Percentiles rank a stretch among this genome's conserved stretches.
Conservation (phyloP, 108 stramenopile species). For the Skeletonema tropicum region DNA sequence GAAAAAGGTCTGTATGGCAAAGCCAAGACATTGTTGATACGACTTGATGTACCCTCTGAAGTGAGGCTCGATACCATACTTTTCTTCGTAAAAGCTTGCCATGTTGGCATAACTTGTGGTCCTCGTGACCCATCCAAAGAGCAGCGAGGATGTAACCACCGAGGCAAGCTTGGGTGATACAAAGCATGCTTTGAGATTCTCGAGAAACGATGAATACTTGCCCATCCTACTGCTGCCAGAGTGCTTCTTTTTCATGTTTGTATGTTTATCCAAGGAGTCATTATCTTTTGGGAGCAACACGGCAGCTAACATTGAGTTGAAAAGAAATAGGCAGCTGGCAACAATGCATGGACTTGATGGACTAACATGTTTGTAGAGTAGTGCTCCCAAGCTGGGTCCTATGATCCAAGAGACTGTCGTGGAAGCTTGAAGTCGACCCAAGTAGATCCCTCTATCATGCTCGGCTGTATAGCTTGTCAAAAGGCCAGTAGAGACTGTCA, state of each 20-base stretch:
- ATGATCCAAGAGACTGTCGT: conserved; percentile 75
- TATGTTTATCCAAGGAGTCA: conserved; percentile 17
- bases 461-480: conserved; percentile 63
- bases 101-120: conserved; percentile 72
- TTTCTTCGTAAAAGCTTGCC: conserved; percentile 81
- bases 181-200: conserved; percentile 64
- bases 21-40: conserved; percentile 60
- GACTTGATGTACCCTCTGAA: conserved; percentile 72
- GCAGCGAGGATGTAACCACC: conserved; percentile 54
- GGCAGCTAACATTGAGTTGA: conserved; percentile 62
- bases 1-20: conserved; percentile 64
- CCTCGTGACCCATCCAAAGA: conserved; percentile 61
- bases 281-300: conserved; percentile 51
- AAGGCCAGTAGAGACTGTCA: conserved; percentile 90
- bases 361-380: conserved; percentile 70
- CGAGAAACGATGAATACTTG: conserved; percentile 41
- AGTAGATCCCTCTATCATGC: conserved; percentile 53
- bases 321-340: conserved; percentile 60
- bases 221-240: neutral
- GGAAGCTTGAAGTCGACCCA: conserved; percentile 69
- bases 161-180: conserved; percentile 53
- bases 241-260: conserved; percentile 16
- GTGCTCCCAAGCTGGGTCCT: conserved; percentile 76
- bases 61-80: conserved; percentile 75
- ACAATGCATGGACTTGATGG: conserved; percentile 56